phyloP scores from a whole-genome alignment of 1,139 yeast genomes.

The Hanseniaspora sp. region DNA sequence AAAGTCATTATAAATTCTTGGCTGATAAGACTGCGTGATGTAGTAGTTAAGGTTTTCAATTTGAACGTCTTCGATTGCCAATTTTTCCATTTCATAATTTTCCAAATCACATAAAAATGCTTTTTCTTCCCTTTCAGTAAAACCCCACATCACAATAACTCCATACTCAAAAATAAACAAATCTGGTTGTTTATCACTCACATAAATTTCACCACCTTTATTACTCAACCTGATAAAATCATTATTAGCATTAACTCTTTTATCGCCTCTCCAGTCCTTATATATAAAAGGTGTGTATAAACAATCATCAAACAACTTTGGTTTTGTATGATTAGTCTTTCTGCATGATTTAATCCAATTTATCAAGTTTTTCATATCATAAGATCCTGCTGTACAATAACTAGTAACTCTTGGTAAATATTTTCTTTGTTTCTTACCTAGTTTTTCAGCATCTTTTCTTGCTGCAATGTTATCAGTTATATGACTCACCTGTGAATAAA shows the following conservation, averaged over 20 bases:
- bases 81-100: conserved; percentile 78
- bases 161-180: conserved; percentile 88
- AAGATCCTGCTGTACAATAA: conserved; percentile 89
- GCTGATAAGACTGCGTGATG: conserved; percentile 84
- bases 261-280: conserved; percentile 60
- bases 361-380: conserved; percentile 72
- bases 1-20: conserved; percentile 88
- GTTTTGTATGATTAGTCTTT: conserved; percentile 62
- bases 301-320: conserved; percentile 87
- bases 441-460: conserved; percentile 81
- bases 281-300: conserved; percentile 80
- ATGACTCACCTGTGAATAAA: conserved; percentile 70
- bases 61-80: conserved; percentile 83
- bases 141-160: conserved; percentile 93
- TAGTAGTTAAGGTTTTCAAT: conserved; percentile 90
- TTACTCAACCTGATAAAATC: conserved; percentile 66
- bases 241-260: conserved; percentile 32
- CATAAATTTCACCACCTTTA: conserved; percentile 89
- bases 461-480: conserved; percentile 79
- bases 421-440: conserved; percentile 82
- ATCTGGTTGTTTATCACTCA: conserved; percentile 61
- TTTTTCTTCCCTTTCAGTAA: conserved; percentile 68
- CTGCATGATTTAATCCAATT: conserved; percentile 78
- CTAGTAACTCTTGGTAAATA: conserved; percentile 84
- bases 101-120: conserved; percentile 75